Base-by-base conservation (phyloP, 352 stramenopile species). In the Globisporangium nagaii region DNA sequence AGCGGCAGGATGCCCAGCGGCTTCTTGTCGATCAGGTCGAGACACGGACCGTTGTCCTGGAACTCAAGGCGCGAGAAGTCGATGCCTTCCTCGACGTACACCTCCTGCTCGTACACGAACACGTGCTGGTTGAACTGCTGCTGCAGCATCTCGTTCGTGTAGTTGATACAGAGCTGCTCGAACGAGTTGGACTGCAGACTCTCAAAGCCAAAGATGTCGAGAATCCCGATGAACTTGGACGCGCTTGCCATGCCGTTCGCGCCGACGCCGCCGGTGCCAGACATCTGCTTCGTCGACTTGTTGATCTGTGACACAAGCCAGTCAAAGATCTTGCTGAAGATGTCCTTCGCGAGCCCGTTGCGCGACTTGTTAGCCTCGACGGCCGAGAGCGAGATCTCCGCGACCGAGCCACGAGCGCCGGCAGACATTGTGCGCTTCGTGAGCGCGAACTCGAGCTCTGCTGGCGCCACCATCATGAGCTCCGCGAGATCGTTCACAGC, bases 131-230 rank as follows among this genome's bases (percentile, higher is more conserved):
- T 98, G 68, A 96, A 96, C 58, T 95, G 85, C 58, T 96, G 86
- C 68, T 98, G 93, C 8, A 98, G 70, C 89, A 97, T 98, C 64
- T 98, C 93, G 65, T 98, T 98, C 41, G 87, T 96, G 68, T 96
- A 98, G 72, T 98, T 98, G 70, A 98, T 98, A 63, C 93, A 98
- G 11, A 98, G 73, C 58, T 99, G 96, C 70, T 98, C 93, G 49
- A 98, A 98, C 19, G 86, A 97, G 65, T 96, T 96, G 28, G 86
- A 71, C 59, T 97, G 76, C 51, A 98, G 84, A 36, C 77, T 93
- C 71, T 99, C 96, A 65, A 99, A 99, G 3, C 96, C 95, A 68
- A 98, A 99, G 45, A 99, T 98, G 73, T 99, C 96, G 39, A 98
- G 68, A 37, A 98, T 96, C 53, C 93, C 91, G 70, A 98, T 98